A percentile compares a stretch with the other conserved stretches of the same genome.
Evolutionary conservation across 2,329 filamentous ascomycete genomes (phyloP).

Genomic region (Alternaria postmessia): DNA sequence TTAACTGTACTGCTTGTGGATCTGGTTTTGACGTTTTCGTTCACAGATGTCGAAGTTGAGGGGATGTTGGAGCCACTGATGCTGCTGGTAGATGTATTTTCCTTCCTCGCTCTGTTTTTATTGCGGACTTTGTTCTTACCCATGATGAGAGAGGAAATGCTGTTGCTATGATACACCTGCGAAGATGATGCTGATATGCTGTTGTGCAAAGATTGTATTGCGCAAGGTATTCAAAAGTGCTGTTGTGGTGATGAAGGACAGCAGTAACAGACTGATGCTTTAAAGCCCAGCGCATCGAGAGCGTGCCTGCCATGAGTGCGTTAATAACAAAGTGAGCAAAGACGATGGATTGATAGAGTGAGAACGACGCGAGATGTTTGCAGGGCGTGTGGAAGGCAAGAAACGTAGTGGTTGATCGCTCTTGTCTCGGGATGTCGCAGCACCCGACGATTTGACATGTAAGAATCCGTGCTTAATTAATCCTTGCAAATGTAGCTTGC

Average conservation of each 20-base stretch:
- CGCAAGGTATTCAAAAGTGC: constrained; percentile 19
- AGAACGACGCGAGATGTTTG: not conserved
- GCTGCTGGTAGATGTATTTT: not conserved
- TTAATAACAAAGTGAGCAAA: constrained; percentile 1
- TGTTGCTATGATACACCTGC: constrained; percentile 32
- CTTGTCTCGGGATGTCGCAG: constrained; percentile 14
- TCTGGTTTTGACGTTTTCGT: not conserved
- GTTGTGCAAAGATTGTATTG: constrained; percentile 29
- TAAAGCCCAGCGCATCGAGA: not conserved
- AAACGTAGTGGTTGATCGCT: not conserved
- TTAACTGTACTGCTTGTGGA: not conserved
- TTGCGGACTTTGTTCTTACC: constrained; percentile 19
- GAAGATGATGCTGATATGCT: constrained; percentile 34
- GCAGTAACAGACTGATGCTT: constrained; percentile 1
- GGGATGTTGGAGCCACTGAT: not conserved
- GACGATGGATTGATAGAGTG: not conserved
- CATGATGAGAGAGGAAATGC: constrained; percentile 33
- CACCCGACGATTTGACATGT: not conserved
- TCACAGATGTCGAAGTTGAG: not conserved
- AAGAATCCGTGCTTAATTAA: not conserved
- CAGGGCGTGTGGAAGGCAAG: not conserved
- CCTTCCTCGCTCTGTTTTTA: constrained; percentile 10
- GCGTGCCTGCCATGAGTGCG: constrained; percentile 19
- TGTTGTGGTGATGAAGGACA: constrained; percentile 14
- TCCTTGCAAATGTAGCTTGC: not conserved